Conservation (phyloP, 148 eudicot species). For the Vaccinium darrowii region DNA sequence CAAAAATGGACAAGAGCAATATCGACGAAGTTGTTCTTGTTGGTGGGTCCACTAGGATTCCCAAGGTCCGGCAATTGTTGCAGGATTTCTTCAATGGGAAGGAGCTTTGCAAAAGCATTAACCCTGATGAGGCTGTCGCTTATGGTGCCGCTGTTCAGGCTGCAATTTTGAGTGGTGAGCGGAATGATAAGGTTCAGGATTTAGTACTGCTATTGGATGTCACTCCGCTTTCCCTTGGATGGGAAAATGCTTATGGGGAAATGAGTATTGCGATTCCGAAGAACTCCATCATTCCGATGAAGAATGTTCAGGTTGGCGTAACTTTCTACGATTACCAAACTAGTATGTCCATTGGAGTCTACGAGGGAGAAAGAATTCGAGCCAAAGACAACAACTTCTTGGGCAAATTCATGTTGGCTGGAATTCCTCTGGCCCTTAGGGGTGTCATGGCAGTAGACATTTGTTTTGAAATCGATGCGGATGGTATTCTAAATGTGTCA, state of each 20-base stretch:
- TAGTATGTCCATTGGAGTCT: conserved; percentile 12
- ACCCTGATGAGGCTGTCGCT: conserved; percentile 3
- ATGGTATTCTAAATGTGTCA: conserved; percentile 21
- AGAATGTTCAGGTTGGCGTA: neutral
- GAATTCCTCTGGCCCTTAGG: conserved; percentile 23
- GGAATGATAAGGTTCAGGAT: conserved; percentile 1
- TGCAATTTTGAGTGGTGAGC: neutral
- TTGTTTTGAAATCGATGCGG: conserved; percentile 19
- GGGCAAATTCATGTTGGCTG: conserved; percentile 20
- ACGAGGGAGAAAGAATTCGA: conserved; percentile 19
- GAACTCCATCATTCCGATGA: neutral
- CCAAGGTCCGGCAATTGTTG: neutral
- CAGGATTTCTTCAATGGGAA: conserved; percentile 8
- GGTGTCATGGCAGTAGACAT: conserved; percentile 13
- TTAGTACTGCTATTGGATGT: neutral
- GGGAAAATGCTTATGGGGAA: neutral
- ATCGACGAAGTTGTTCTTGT: neutral
- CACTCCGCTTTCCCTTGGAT: neutral
- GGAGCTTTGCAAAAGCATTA: conserved; percentile 1
- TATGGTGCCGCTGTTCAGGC: neutral
- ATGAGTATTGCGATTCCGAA: neutral
- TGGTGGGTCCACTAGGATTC: neutral
- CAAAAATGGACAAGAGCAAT: neutral
- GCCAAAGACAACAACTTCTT: conserved; percentile 16
- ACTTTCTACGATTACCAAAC: neutral